Conservation (phyloP, 31 red algal species). For the Asparagopsis taxiformis region DNA sequence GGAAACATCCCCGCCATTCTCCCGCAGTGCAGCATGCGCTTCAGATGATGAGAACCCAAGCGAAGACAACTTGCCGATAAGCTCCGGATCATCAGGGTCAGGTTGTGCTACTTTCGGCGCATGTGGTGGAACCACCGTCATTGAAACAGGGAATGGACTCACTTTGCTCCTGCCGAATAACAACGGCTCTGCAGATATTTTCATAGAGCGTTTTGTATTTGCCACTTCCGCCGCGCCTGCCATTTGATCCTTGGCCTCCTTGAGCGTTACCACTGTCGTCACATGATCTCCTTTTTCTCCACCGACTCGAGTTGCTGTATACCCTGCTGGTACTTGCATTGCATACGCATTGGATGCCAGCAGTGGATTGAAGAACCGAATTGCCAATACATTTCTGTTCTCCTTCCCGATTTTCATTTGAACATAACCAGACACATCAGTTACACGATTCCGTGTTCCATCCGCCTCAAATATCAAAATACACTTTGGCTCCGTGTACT, state of each 20-base stretch:
- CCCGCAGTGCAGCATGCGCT: slow-evolving; percentile 37
- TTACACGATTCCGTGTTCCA: slow-evolving; percentile 31
- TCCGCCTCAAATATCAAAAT: slow-evolving; percentile 52
- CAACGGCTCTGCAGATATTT: slow-evolving; percentile 45
- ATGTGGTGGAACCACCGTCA: slow-evolving; percentile 29
- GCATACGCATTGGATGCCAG: slow-evolving; percentile 74
- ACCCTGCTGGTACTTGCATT: slow-evolving; percentile 19
- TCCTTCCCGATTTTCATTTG: not conserved
- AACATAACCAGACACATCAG: slow-evolving; percentile 46
- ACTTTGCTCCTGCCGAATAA: slow-evolving; percentile 76
- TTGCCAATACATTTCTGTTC: slow-evolving; percentile 3
- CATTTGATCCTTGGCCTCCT: not conserved
- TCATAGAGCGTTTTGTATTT: slow-evolving; percentile 1
- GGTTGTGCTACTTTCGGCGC: slow-evolving; percentile 8
- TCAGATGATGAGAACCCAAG: slow-evolving; percentile 54
- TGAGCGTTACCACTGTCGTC: slow-evolving; percentile 26
- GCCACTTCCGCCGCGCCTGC: not conserved
- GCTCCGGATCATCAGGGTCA: slow-evolving; percentile 52
- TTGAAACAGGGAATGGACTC: slow-evolving; percentile 33
- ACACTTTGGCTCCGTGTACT: slow-evolving; percentile 13
- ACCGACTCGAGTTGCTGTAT: slow-evolving; percentile 24
- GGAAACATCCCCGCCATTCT: slow-evolving; percentile 52
- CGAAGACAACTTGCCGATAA: slow-evolving; percentile 56
- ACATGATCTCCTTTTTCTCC: slow-evolving; percentile 84
- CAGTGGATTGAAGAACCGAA: slow-evolving; percentile 77